These are phyloP conservation scores for Ogataea polymorpha DNA, from an alignment of 805 yeast species.

Conservation along the genomic window DNA sequence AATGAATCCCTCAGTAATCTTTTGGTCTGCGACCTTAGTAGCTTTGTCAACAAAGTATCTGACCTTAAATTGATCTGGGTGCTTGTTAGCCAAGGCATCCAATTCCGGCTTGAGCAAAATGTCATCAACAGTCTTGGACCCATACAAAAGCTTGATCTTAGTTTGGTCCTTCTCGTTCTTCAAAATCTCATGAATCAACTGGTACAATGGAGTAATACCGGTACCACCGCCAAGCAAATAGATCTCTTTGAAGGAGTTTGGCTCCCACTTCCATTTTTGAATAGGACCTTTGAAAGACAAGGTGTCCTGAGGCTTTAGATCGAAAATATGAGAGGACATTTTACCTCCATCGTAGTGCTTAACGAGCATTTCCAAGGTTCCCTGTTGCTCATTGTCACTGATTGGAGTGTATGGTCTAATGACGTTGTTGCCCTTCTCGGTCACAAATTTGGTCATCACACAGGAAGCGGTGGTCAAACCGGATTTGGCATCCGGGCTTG, in stretches of 20 bases:
- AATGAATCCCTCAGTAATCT: slow-evolving; percentile 72
- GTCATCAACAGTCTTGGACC: slow-evolving; percentile 73
- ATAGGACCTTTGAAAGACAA: slow-evolving; percentile 93
- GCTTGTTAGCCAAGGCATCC: slow-evolving; percentile 60
- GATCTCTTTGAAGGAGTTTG: slow-evolving; percentile 78
- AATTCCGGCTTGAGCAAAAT: slow-evolving; percentile 76
- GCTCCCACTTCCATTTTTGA: slow-evolving; percentile 84
- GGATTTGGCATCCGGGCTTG: slow-evolving; percentile 59
- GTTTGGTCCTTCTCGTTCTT: slow-evolving; percentile 85
- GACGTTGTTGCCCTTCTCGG: slow-evolving; percentile 81
- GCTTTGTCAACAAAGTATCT: slow-evolving; percentile 76
- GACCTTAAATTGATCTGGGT: slow-evolving; percentile 76
- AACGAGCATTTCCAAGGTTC: slow-evolving; percentile 74
- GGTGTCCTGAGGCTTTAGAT: slow-evolving; percentile 73
- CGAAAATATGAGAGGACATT: slow-evolving; percentile 70
- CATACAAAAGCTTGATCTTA: slow-evolving; percentile 78
- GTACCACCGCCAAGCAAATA: slow-evolving; percentile 93
- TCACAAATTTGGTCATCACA: slow-evolving; percentile 74
- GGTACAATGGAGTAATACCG: slow-evolving; percentile 95
- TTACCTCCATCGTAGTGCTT: slow-evolving; percentile 91
- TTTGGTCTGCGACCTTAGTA: slow-evolving; percentile 37
- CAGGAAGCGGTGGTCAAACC: slow-evolving; percentile 82
- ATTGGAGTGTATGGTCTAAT: slow-evolving; percentile 90
- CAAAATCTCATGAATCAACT: slow-evolving; percentile 72
- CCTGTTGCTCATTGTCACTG: slow-evolving; percentile 64